Base-by-base conservation (phyloP, 257 asterid genomes). In the Primulina eburnea region DNA sequence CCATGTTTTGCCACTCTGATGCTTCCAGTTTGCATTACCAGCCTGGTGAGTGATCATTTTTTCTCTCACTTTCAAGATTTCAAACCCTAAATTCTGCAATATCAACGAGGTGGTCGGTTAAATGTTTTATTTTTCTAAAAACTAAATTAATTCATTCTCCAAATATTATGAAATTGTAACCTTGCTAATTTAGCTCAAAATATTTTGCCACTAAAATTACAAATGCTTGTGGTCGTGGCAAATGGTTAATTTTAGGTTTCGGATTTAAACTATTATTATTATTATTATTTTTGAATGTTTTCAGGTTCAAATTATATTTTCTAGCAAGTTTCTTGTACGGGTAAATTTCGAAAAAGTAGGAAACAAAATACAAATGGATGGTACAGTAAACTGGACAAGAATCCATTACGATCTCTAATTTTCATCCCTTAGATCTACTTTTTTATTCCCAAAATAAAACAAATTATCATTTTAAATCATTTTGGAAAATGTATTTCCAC, bases 21-120 rank as follows among this genome's bases (percentile, higher is more conserved):
- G 26, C 73, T 52, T 71, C 74, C 7, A 70, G 50, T 64, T 65
- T 75, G 57, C 81, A 81, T 47, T 78, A 75, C 65, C 88, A 76
- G 62, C 43, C 87, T 5, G 90, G 92, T 88, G 47, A 68, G 8
- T 30, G 6, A 4, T 2, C 14, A 0, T n/a, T 5, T 14, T 29
- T 57, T 10, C 4, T 3, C 7, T 14, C 12, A 2, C 7, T 14
- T 12, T 12, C n/a, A 50, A 50, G 57, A 50, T 50, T 50, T 50
- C 57, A 50, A 50, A 50, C 57, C 57, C 57, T 50, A 50, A 50
- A 14, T 4, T 50, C 4, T 17, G 57, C n/a, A 47, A 47, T 16
- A 12, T 50, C 21, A 50, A 28, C 30, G 30, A 3, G 4, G 30
- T 28, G 3, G 30, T 24, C 26, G 26, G 26, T 28, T 28, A 28